phyloP scores from a whole-genome alignment of 768 basidiomycete genomes.

The Termitomyces sp. region DNA sequence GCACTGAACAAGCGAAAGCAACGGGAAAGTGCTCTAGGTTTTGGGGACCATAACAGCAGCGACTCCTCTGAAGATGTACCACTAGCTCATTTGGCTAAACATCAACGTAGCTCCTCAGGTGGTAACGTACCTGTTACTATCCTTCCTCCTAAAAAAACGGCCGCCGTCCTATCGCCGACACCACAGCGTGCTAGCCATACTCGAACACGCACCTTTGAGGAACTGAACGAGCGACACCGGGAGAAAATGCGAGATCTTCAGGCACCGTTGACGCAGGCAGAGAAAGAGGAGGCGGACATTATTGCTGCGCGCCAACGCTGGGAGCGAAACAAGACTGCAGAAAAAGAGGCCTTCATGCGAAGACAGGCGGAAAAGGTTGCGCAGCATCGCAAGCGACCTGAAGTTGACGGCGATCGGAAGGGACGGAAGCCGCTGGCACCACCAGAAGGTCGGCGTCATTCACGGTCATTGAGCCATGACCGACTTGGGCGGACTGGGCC shows the following conservation, averaged over 20 bases:
- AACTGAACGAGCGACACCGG: constrained; percentile 81
- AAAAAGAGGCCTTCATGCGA: constrained; percentile 70
- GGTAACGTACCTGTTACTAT: constrained; percentile 39
- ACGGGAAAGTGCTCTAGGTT: constrained; percentile 65
- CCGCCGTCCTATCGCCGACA: constrained; percentile 36
- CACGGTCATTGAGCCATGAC: constrained; percentile 60
- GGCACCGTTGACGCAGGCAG: constrained; percentile 76
- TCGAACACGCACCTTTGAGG: constrained; percentile 80
- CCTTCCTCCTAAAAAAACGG: constrained; percentile 42
- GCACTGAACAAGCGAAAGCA: constrained; percentile 69
- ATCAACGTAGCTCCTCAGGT: constrained; percentile 25
- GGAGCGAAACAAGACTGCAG: constrained; percentile 72
- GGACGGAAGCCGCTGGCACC: constrained; percentile 24
- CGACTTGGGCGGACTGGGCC: constrained; percentile 44
- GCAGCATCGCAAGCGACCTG: constrained; percentile 43
- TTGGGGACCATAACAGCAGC: constrained; percentile 30
- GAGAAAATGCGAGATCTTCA: constrained; percentile 83
- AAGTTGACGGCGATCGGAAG: constrained; percentile 34
- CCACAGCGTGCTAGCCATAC: constrained; percentile 46
- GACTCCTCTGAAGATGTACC: constrained; percentile 50
- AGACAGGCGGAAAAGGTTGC: constrained; percentile 71
- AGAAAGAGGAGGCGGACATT: constrained; percentile 73
- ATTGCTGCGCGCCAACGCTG: constrained; percentile 76
- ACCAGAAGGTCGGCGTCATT: constrained; percentile 40
- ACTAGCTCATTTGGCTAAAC: constrained; percentile 29